Percentiles rank a stretch among this genome's conserved stretches.
phyloP scores from a whole-genome alignment of 352 stramenopile genomes.

The Phytophthora ramorum region DNA sequence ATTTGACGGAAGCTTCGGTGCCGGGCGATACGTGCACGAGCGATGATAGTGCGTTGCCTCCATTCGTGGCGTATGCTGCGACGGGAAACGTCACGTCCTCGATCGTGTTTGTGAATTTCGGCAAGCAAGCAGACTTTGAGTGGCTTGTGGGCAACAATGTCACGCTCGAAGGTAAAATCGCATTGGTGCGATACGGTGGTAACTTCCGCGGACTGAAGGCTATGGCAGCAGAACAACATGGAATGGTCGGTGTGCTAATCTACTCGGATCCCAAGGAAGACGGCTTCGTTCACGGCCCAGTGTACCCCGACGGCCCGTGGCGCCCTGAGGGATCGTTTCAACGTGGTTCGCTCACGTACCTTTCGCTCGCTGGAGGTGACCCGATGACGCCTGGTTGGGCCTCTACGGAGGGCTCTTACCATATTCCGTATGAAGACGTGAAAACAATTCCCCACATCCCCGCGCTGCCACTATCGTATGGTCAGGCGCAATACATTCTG shows the following conservation, averaged over 20 bases:
- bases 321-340: slow-evolving; percentile 61
- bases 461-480: slow-evolving; percentile 76
- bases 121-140: slow-evolving; percentile 74
- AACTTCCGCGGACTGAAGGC: slow-evolving; percentile 68
- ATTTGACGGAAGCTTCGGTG: slow-evolving; percentile 69
- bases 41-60: slow-evolving; percentile 57
- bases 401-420: slow-evolving; percentile 45
- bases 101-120: slow-evolving; percentile 90
- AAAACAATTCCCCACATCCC: slow-evolving; percentile 74
- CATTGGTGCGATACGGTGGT: slow-evolving; percentile 71
- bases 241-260: slow-evolving; percentile 67
- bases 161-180: slow-evolving; percentile 63
- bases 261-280: slow-evolving; percentile 82
- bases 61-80: slow-evolving; percentile 84
- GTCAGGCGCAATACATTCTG: slow-evolving; percentile 78
- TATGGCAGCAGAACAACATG: slow-evolving; percentile 67
- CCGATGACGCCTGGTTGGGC: slow-evolving; percentile 50
- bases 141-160: slow-evolving; percentile 56
- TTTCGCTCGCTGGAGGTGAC: slow-evolving; percentile 69
- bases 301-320: slow-evolving; percentile 61
- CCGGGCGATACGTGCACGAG: slow-evolving; percentile 68
- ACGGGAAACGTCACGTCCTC: slow-evolving; percentile 66
- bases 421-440: slow-evolving; percentile 49
- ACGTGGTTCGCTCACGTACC: slow-evolving; percentile 74
- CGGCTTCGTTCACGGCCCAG: slow-evolving; percentile 57